Percentiles rank a stretch among this genome's conserved stretches.
These are phyloP conservation scores for Rosa chinensis DNA, from an alignment of 306 rosid genomes.

Conservation along the genomic window DNA sequence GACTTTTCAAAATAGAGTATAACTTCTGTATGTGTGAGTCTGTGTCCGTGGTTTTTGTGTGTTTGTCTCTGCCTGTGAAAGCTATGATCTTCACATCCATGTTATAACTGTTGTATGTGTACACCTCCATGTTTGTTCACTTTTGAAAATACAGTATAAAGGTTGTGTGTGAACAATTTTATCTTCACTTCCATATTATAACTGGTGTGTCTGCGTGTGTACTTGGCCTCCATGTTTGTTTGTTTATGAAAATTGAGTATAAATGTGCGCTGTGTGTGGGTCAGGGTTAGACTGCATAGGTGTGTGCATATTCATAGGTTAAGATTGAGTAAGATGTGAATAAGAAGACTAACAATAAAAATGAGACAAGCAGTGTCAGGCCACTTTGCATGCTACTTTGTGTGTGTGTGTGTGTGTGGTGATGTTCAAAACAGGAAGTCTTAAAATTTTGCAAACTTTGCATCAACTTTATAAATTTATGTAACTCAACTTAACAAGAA, in stretches of 20 bases:
- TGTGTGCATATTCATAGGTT: background rate
- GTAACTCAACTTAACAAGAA: background rate
- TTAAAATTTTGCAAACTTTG: background rate
- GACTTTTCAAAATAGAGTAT: background rate
- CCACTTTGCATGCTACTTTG: background rate
- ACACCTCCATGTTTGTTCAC: background rate
- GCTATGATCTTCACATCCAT: background rate
- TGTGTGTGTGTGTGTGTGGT: background rate
- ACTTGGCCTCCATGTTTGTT: background rate
- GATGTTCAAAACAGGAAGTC: background rate
- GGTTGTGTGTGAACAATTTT: background rate
- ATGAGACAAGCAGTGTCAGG: background rate
- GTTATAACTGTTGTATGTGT: background rate
- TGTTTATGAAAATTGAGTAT: background rate
- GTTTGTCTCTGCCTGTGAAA: background rate
- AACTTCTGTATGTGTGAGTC: background rate
- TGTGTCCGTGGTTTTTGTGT: background rate
- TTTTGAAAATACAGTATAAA: background rate
- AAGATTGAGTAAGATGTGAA: background rate
- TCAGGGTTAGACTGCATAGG: background rate
- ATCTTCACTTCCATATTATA: background rate
- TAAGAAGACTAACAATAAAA: background rate
- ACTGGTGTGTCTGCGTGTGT: background rate
- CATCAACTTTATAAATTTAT: background rate
- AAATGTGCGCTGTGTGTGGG: background rate